phyloP scores from a whole-genome alignment of 2,329 filamentous ascomycete genomes.

The Pseudopithomyces chartarum region DNA sequence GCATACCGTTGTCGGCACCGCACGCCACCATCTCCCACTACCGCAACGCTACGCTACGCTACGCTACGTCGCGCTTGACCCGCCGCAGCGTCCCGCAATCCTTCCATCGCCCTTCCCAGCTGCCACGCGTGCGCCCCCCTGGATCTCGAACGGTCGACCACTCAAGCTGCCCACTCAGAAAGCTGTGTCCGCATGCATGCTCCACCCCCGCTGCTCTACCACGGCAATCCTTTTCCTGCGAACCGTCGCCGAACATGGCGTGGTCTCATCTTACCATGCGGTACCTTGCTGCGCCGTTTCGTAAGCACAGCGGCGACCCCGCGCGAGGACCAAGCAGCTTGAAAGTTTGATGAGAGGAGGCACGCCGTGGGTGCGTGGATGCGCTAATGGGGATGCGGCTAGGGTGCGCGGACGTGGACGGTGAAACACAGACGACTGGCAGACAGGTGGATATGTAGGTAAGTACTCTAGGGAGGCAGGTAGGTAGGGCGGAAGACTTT shows the following conservation, averaged over 20 bases:
- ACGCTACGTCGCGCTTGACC: no score
- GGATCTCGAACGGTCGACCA: neutral
- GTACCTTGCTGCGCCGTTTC: no score
- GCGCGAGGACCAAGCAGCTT: no score
- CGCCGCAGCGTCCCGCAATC: no score
- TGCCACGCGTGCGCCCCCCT: neutral
- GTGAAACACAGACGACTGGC: neutral
- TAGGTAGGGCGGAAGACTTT: no score
- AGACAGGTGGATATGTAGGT: neutral
- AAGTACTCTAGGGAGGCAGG: no score
- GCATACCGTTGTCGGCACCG: neutral
- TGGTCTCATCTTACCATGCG: no score
- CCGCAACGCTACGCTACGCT: no score
- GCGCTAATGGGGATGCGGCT: neutral
- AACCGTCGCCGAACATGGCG: neutral
- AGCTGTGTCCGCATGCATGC: neutral
- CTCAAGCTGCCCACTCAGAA: neutral
- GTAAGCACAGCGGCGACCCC: no score
- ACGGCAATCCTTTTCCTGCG: neutral
- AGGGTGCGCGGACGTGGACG: neutral
- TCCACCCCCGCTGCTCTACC: neutral
- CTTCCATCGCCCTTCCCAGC: neutral
- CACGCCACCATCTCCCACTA: neutral
- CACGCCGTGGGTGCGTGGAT: neutral
- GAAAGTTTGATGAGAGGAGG: slow-evolving; percentile 2